Evolutionary conservation across 2,329 filamentous ascomycete species (phyloP), one percentile per base, ranked within the genome.

Genomic region (Cercospora sesami): DNA sequence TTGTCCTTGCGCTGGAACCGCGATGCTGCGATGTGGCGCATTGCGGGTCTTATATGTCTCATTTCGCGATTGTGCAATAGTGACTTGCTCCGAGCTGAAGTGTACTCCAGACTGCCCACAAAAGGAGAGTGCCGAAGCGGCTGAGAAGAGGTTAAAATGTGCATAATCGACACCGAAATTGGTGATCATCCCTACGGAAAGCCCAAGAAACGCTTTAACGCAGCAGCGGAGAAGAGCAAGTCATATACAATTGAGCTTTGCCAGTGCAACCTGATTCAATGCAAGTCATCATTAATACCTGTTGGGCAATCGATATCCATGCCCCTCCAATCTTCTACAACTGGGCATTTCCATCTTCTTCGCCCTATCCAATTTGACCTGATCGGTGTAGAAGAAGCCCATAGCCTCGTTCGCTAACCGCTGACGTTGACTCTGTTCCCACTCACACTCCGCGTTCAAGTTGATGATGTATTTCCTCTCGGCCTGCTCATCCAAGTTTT

Each of bases 341-440:
- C 82, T 86, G 77, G 83, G 84, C 82, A 88, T 84, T 57, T 86
- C 82, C 84, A 90, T 84, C 23, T 81, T 81, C 68, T 85, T 81
- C 31, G 94, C 94, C 67, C 87, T 80, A 69, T 89, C 86, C 87
- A 96, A 87, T 83, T 93, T 93, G 70, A 90, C 89, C 63, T 88
- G 84, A 75, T 97, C 93, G 65, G 89, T 87, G 79, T 88, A 93
- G 76, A 97, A 93, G 91, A 93, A 97, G 3, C 94, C 94, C 74
- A 91, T 88, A 0, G 94, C 93, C 59, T 92, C 90, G 71, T 96
- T 89, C 70, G 89, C 83, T 79, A 93, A 83, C 71, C 88, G 84
- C 76, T 89, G 86, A 79, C 90, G 86, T 62, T 86, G 82, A 59
- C 86, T 81, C 70, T 87, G 82, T 81, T 99, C 94, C 65, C 83